These are phyloP conservation scores for Nematocida ausubeli DNA, from an alignment of 371 early-diverging fungal species.

Conservation along the genomic window DNA sequence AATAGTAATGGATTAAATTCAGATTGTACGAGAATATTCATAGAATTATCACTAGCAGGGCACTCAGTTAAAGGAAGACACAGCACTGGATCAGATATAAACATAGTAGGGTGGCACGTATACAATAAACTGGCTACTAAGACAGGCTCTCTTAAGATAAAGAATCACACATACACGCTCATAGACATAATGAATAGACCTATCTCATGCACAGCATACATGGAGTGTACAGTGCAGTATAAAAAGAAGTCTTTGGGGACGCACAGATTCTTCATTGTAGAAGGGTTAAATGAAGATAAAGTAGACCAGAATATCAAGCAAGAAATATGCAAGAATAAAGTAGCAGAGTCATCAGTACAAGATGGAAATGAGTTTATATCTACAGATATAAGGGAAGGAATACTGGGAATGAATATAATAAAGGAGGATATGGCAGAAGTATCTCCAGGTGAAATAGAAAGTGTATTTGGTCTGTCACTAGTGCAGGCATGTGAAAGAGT, in stretches of 20 bases:
- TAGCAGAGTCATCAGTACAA: no score
- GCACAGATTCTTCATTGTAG: background rate
- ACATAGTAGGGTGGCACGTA: background rate
- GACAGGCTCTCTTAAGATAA: background rate
- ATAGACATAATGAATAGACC: background rate
- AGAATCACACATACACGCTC: background rate
- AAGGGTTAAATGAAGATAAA: no score
- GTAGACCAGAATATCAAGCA: no score
- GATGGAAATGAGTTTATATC: no score
- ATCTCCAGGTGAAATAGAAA: background rate
- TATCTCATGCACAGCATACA: background rate
- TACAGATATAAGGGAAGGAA: no score
- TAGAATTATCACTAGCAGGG: background rate
- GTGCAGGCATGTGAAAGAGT: background rate
- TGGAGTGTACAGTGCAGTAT: background rate
- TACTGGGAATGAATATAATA: no score
- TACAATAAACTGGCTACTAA: background rate
- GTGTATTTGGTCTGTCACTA: constrained; percentile 6
- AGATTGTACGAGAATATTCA: background rate
- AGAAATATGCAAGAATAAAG: no score
- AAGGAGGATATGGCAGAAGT: background rate
- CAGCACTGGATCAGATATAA: constrained; percentile 21
- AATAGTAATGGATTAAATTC: background rate
- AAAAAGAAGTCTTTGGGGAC: background rate
- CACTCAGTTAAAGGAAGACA: background rate